These are phyloP conservation scores for Camelina sativa DNA, from an alignment of 345 rosid genomes.

Conservation along the genomic window DNA sequence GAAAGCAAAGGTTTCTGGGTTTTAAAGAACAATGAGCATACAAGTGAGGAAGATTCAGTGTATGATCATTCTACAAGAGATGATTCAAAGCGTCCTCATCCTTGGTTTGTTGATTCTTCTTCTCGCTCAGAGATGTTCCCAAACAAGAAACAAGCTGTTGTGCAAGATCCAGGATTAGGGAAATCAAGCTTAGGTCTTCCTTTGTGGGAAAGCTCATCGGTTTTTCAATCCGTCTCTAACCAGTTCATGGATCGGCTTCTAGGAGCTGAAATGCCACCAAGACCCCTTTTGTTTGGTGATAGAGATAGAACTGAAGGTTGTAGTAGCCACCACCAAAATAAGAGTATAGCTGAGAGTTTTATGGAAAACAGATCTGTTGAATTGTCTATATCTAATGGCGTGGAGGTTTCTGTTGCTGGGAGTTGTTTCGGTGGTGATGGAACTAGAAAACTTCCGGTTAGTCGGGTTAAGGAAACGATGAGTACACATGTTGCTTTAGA, in stretches of 20 bases:
- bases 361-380: conserved; percentile 59
- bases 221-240: conserved; percentile 63
- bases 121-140: conserved; percentile 70
- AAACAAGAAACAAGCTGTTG: conserved; percentile 73
- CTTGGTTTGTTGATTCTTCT: conserved; percentile 68
- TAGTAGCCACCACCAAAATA: conserved; percentile 48
- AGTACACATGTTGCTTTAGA: conserved; percentile 47
- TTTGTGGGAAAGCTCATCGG: conserved; percentile 66
- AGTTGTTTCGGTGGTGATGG: conserved; percentile 59
- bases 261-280: conserved; percentile 61
- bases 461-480: conserved; percentile 63
- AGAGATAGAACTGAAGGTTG: conserved; percentile 55
- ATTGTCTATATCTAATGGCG: conserved; percentile 62
- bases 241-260: conserved; percentile 69
- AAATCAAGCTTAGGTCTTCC: conserved; percentile 49
- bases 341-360: conserved; percentile 48
- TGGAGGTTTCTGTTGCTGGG: conserved; percentile 67
- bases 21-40: conserved; percentile 53
- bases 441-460: conserved; percentile 63
- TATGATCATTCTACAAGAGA: conserved; percentile 60
- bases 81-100: conserved; percentile 71
- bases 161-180: conserved; percentile 54
- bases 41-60: conserved; percentile 56
- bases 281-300: conserved; percentile 59
- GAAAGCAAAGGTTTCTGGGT: conserved; percentile 77